phyloP scores from a whole-genome alignment of 2,329 filamentous ascomycete genomes.

The Aspergillus alliaceus region DNA sequence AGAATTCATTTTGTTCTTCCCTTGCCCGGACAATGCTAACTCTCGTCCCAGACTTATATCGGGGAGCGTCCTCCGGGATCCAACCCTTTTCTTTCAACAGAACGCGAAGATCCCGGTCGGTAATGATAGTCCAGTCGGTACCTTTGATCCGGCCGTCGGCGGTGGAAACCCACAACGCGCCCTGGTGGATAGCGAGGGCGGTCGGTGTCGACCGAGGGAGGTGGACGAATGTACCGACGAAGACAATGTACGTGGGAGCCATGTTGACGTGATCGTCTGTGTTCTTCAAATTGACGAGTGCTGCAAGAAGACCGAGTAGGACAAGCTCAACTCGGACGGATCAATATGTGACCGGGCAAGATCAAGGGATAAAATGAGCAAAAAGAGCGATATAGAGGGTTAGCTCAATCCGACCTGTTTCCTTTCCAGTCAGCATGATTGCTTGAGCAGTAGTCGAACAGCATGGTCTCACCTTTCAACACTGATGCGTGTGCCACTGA shows the following conservation, averaged over 20 bases:
- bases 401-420: not conserved
- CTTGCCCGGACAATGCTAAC: slow-evolving; percentile 39
- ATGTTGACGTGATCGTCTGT: not conserved
- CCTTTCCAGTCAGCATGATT: not conserved
- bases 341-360: not conserved
- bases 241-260: slow-evolving; percentile 44
- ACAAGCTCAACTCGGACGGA: not conserved
- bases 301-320: not conserved
- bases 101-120: slow-evolving; percentile 23
- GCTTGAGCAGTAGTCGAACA: not conserved
- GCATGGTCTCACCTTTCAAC: not conserved
- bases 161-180: slow-evolving; percentile 38
- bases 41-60: slow-evolving; percentile 12
- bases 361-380: not conserved
- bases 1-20: slow-evolving; percentile 44
- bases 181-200: slow-evolving; percentile 54
- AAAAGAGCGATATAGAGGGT: not conserved
- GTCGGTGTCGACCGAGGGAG: slow-evolving; percentile 47
- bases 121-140: slow-evolving; percentile 32
- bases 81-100: slow-evolving; percentile 35
- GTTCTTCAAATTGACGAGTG: not conserved
- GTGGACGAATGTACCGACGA: slow-evolving; percentile 63
- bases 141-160: slow-evolving; percentile 35
- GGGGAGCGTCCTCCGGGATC: slow-evolving; percentile 19
- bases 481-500: not conserved